Base-by-base conservation (phyloP, 805 yeast genomes). In the Candida xyloterini region DNA sequence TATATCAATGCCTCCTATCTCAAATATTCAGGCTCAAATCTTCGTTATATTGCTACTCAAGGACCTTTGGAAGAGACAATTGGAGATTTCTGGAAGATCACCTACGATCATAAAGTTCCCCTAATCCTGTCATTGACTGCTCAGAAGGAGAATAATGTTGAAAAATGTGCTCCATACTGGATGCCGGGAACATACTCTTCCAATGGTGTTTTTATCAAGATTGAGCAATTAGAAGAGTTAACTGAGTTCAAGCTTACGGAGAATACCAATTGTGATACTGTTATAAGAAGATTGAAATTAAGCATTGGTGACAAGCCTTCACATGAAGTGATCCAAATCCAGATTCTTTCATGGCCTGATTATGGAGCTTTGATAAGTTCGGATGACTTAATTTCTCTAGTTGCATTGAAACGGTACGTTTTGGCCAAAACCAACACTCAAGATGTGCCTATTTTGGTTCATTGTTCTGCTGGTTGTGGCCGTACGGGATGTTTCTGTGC, bases 391-490 rank as follows among this genome's bases (percentile, higher is more conserved):
- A 64, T 86, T 20, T 67, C 74, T 40, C 57, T 79, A 16, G 71
- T 79, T 22, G 63, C 66, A 35, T 52, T 79, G 51, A 64, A 63
- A 38, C 42, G 57, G 7, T 47, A 41, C 23, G 40, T 65, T 20
- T 37, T 50, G 36, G 20, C 50, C 11, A 30, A 40, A 14, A 47
- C 52, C 7, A 24, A 46, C 10, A 44, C 50, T 1, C 37, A 44
- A 13, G 15, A 36, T 2, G 37, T 35, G 10, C 91, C 93, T 15
- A 71, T 80, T 5, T 57, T 88, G 32, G 85, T 84, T 18, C 98
- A 91, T 62, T 91, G 99, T 57, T 87, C 96, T 6, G 98, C 98
- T 1, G 99, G 99, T 0, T 89, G 95, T 56, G 99, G 99, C 14
- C 70, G 99, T 42, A 88, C 98, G 0, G 99, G 99, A 2, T 85